Conservation (phyloP, 2,329 filamentous ascomycete genomes). For the Alternaria angustiovoidea region DNA sequence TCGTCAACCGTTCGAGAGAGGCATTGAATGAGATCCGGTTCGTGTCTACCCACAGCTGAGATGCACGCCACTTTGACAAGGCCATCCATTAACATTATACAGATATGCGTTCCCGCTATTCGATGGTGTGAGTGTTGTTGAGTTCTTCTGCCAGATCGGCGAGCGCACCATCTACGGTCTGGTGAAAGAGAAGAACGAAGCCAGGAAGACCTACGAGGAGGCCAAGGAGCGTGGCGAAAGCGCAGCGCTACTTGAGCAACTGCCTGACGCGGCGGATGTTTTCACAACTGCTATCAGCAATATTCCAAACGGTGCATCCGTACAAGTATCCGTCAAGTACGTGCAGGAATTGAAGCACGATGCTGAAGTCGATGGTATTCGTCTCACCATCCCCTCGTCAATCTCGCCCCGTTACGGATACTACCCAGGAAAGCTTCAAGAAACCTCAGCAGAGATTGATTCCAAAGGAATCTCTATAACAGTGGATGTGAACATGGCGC, state of each 20-base stretch:
- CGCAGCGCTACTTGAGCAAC: conserved; percentile 10
- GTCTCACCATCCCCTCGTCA: conserved; percentile 5
- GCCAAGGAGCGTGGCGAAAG: conserved; percentile 6
- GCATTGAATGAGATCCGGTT: conserved; percentile 9
- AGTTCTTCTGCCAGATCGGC: conserved; percentile 9
- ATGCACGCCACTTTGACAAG: not conserved
- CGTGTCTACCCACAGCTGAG: not conserved
- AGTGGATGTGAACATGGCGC: conserved; percentile 8
- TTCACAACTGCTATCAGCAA: conserved; percentile 13
- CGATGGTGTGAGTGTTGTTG: conserved; percentile 13
- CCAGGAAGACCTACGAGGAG: conserved; percentile 10
- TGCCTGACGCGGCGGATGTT: conserved; percentile 13
- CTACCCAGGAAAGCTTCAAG: conserved; percentile 1
- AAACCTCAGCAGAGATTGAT: not conserved
- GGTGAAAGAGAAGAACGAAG: conserved; percentile 12
- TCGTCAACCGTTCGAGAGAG: conserved; percentile 1
- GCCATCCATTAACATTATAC: not conserved
- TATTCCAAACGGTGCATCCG: not conserved
- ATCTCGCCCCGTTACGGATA: conserved; percentile 9
- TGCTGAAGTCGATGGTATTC: conserved; percentile 13
- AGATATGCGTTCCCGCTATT: conserved; percentile 15
- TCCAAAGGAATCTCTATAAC: conserved; percentile 8
- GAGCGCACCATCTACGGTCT: conserved; percentile 13
- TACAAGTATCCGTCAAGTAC: conserved; percentile 10
- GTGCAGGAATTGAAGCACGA: conserved; percentile 14